A percentile compares a stretch with the other conserved stretches of the same genome.
phyloP scores from a whole-genome alignment of 2,329 filamentous ascomycete genomes.

The Chaetomiaceae sp. region DNA sequence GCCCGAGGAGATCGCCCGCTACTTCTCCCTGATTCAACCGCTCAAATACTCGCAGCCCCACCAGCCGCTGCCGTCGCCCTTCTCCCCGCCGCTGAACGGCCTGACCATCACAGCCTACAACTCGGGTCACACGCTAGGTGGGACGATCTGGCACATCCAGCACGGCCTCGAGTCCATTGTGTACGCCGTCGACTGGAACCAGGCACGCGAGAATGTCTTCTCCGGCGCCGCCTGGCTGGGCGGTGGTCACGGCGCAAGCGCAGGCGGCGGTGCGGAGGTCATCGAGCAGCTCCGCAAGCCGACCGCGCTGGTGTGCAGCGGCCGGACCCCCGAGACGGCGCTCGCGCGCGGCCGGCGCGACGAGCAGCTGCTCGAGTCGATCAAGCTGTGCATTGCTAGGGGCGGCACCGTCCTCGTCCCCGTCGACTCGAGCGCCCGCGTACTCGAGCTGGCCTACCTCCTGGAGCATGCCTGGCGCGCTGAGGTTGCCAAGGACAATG shows the following conservation, averaged over 20 bases:
- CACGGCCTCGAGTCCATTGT: conserved; percentile 95
- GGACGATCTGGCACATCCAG: conserved; percentile 98
- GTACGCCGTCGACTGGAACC: conserved; percentile 97
- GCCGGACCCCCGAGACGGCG: conserved; percentile 61
- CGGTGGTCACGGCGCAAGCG: conserved; percentile 56
- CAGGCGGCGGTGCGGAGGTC: conserved; percentile 78
- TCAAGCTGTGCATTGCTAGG: conserved; percentile 68
- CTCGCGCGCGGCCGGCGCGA: conserved; percentile 73
- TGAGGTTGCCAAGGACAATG: conserved; percentile 48
- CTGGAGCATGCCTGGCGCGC: conserved; percentile 86
- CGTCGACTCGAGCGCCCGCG: conserved; percentile 89
- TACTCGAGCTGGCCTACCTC: conserved; percentile 85
- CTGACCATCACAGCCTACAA: conserved; percentile 96
- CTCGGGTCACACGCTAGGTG: conserved; percentile 89
- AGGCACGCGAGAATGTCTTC: conserved; percentile 91
- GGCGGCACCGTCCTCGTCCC: conserved; percentile 91
- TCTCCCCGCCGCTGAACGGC: conserved; percentile 81
- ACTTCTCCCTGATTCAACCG: conserved; percentile 84
- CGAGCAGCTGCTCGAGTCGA: conserved; percentile 75
- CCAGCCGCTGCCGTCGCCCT: conserved; percentile 78
- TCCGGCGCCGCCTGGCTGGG: conserved; percentile 91
- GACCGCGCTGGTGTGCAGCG: conserved; percentile 89
- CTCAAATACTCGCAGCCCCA: conserved; percentile 97
- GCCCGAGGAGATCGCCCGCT: conserved; percentile 80
- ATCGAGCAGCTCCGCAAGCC: conserved; percentile 91